phyloP scores from a whole-genome alignment of 306 rosid genomes.

The Acacia crassicarpa region DNA sequence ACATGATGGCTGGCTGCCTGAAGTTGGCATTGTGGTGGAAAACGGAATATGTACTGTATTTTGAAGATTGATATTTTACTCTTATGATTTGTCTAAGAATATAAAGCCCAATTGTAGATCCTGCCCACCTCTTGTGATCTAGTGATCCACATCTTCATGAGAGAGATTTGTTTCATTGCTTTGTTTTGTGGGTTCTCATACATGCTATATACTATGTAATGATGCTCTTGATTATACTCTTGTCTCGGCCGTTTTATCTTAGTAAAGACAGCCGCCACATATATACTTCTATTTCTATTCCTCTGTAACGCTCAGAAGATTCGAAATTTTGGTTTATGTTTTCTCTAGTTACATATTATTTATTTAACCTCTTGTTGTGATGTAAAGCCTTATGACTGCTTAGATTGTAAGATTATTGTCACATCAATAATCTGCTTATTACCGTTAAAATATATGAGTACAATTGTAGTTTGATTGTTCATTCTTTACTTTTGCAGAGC shows the following conservation, averaged over 20 bases:
- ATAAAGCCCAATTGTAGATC: neutral
- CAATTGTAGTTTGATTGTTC: neutral
- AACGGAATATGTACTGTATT: neutral
- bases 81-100: neutral
- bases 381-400: neutral
- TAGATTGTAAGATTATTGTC: neutral
- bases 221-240: neutral
- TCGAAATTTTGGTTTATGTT: neutral
- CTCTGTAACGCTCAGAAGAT: neutral
- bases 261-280: neutral
- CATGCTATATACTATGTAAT: neutral
- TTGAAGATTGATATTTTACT: neutral
- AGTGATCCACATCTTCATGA: neutral
- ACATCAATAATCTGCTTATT: conserved; percentile 1
- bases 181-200: neutral
- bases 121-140: neutral
- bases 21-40: neutral
- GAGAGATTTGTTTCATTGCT: neutral
- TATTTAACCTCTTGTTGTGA: neutral
- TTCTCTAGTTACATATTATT: neutral
- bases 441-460: neutral
- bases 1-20: neutral
- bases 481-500: conserved; percentile 46
- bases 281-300: neutral
- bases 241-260: neutral